Base-by-base conservation (phyloP, 83 land plant genomes). In the Diphasiastrum complanatum region DNA sequence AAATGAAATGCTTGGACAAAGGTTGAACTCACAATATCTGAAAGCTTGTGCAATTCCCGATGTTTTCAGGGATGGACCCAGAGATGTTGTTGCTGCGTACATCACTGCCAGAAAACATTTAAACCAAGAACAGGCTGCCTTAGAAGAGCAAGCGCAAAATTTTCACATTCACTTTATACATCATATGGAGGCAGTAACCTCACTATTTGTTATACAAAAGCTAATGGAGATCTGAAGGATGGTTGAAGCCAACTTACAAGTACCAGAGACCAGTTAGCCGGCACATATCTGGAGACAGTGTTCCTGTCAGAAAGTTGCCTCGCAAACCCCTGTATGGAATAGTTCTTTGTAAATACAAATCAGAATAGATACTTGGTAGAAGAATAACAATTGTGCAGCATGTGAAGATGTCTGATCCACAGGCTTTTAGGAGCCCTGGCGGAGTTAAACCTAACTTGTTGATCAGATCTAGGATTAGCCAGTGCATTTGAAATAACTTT, bases 1-100 rank as follows among this genome's bases (percentile, higher is more conserved):
- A n/a, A n/a, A n/a, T n/a, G n/a, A n/a, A n/a, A n/a, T n/a, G n/a
- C n/a, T n/a, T n/a, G n/a, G n/a, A n/a, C n/a, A n/a, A n/a, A n/a
- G n/a, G n/a, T n/a, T n/a, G n/a, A n/a, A n/a, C n/a, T n/a, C n/a
- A 92, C 98, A 93, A 70, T 40, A 93, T 89, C 64, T 93, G 89
- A 71, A 88, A 89, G 64, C 81, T 71, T 30, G 98, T 85, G 67
- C 98, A 93, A 53, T 93, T 88, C 30, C 98, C 98, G 47, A 93
- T 85, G 45, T 55, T 84, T 5, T 79, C 64, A 25, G 98, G 98
- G 33, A 93, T 85, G 5, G 68, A 71, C 14, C 98, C 98, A 0
- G 84, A 80, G 76, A 93, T 73, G 47, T 92, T 88, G 64, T 93
- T 93, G 76, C 87, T 86, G 57, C 87, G 73, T 11, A 93, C 89